Evolutionary conservation across 495 filamentous ascomycete species (phyloP).

Genomic region (Podospora pseudocomata): DNA sequence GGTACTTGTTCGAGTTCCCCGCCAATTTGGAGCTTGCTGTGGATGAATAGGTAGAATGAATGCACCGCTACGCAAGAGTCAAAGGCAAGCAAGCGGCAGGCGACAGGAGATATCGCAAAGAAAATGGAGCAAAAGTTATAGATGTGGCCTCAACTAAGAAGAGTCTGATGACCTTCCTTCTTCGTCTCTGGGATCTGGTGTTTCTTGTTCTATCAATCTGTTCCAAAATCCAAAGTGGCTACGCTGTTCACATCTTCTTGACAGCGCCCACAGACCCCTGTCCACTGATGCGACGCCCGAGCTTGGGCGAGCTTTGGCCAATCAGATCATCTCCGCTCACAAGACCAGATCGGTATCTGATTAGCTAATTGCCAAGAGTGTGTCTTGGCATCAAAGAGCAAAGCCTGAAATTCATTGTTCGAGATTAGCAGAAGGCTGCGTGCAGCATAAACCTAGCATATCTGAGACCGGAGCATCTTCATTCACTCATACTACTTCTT

Average conservation of each 20-base stretch:
- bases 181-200: neutral
- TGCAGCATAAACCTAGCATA: neutral
- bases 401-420: neutral
- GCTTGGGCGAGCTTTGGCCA: constrained; percentile 14
- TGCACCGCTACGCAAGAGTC: constrained; percentile 20
- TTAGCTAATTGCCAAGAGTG: constrained; percentile 19
- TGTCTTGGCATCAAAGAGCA: constrained; percentile 5
- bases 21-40: neutral
- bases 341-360: constrained; percentile 6
- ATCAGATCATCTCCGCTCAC: constrained; percentile 12
- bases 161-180: neutral
- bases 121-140: neutral
- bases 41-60: neutral
- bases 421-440: neutral
- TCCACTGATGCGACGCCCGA: constrained; percentile 21
- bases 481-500: neutral
- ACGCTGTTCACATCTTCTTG: constrained; percentile 27
- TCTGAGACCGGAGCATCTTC: neutral
- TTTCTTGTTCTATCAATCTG: constrained; percentile 2
- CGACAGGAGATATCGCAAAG: neutral
- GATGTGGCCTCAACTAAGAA: neutral
- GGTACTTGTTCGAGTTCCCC: neutral
- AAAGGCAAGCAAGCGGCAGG: neutral
- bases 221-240: constrained; percentile 11
- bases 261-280: constrained; percentile 16